phyloP scores from a whole-genome alignment of 73 alveolate species.

The Paramecium sexaurelia region DNA sequence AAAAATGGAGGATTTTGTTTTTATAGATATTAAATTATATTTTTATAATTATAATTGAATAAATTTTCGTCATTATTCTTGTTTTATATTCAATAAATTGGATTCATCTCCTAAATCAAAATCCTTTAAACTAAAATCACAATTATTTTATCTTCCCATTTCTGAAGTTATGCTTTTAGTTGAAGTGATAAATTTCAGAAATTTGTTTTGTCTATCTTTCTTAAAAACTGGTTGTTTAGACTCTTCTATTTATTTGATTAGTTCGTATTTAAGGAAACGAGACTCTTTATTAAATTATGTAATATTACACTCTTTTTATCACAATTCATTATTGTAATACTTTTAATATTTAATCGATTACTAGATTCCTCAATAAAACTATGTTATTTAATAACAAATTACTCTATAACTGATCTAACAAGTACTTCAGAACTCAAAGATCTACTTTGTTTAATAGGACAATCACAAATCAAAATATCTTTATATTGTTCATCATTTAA shows the following conservation, averaged over 20 bases:
- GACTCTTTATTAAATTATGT: conserved; percentile 18
- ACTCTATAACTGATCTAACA: conserved; percentile 52
- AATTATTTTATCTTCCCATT: conserved; percentile 1
- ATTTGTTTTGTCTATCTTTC: conserved; percentile 46
- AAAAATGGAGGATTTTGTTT: background rate
- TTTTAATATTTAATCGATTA: background rate
- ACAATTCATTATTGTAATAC: conserved; percentile 15
- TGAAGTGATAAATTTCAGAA: conserved; percentile 51
- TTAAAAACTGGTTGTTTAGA: background rate
- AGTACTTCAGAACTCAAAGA: conserved; percentile 37
- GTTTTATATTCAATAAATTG: background rate
- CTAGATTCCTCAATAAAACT: conserved; percentile 36
- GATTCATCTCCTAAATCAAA: conserved; percentile 61
- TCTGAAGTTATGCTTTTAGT: conserved; percentile 45
- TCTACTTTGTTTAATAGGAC: background rate
- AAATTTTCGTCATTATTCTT: conserved; percentile 7
- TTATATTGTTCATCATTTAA: conserved; percentile 37
- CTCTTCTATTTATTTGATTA: conserved; percentile 47
- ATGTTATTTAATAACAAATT: background rate
- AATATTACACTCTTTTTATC: conserved; percentile 50
- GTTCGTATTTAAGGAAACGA: conserved; percentile 54
- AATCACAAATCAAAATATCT: conserved; percentile 33
- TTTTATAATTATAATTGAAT: no score
- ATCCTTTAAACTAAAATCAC: conserved; percentile 34
- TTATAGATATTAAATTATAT: background rate